phyloP scores from a whole-genome alignment of 257 asterid species.

The Dorcoceras hygrometricum region DNA sequence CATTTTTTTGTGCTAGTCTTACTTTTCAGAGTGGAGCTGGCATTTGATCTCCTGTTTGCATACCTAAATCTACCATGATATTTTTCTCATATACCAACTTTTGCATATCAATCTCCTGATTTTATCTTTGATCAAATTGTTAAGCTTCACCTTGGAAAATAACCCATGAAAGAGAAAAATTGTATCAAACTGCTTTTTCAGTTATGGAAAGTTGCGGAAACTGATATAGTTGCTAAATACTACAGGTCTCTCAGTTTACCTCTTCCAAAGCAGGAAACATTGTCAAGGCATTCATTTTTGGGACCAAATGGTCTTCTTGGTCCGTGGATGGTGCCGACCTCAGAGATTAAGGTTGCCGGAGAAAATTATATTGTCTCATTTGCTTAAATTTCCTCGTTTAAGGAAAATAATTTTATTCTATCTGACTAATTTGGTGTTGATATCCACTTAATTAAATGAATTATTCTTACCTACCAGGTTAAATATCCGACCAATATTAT shows the following conservation, averaged over 20 bases:
- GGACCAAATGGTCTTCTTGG: slow-evolving; percentile 92
- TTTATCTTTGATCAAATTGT: slow-evolving; percentile 11
- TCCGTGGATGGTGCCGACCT: slow-evolving; percentile 67
- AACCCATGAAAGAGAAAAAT: slow-evolving; percentile 16
- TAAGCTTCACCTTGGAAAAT: slow-evolving; percentile 15
- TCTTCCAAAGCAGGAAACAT: slow-evolving; percentile 84
- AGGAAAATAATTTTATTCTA: slow-evolving; percentile 8
- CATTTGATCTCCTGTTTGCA: slow-evolving; percentile 23
- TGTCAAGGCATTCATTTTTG: slow-evolving; percentile 82
- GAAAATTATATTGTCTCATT: slow-evolving; percentile 12
- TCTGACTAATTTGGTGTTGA: slow-evolving; percentile 9
- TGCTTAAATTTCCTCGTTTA: not conserved
- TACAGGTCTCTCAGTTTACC: slow-evolving; percentile 76
- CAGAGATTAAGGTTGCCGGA: slow-evolving; percentile 65
- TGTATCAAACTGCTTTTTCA: slow-evolving; percentile 10
- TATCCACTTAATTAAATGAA: slow-evolving; percentile 16
- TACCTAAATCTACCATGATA: slow-evolving; percentile 16
- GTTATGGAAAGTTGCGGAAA: slow-evolving; percentile 15
- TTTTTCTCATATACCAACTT: slow-evolving; percentile 17
- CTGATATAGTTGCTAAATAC: slow-evolving; percentile 23
- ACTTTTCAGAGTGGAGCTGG: slow-evolving; percentile 17
- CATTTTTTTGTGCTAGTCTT: slow-evolving; percentile 16
- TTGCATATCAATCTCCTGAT: slow-evolving; percentile 17
- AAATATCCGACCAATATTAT: slow-evolving; percentile 70
- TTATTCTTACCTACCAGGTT: slow-evolving; percentile 51